Evolutionary conservation across 495 filamentous ascomycete species (phyloP).

Genomic region (Xylaria intraflava): DNA sequence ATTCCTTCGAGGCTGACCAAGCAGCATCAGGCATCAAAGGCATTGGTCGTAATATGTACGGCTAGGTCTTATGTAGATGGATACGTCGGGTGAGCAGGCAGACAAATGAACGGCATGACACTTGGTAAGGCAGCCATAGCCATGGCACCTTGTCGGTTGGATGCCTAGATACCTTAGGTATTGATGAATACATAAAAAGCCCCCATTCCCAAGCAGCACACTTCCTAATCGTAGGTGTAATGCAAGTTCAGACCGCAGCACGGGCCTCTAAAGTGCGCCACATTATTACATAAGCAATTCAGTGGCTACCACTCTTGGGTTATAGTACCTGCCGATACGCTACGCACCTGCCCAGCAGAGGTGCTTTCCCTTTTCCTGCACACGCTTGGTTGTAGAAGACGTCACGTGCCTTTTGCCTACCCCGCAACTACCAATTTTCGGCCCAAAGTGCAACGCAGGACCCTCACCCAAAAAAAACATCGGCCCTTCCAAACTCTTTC

Average conservation of each 20-base stretch:
- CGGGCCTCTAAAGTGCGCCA: too few relatives aligned
- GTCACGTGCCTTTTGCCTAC: conserved; percentile 12
- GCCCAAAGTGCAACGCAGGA: conserved; percentile 9
- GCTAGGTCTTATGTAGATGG: neutral
- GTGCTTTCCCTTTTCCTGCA: neutral
- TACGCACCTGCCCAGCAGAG: too few relatives aligned
- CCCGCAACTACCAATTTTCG: conserved; percentile 17
- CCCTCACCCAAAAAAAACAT: conserved; percentile 10
- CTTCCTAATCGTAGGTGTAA: too few relatives aligned
- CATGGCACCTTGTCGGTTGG: neutral
- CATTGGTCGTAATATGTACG: neutral
- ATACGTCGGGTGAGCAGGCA: neutral
- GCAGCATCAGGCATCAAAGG: conserved; percentile 10
- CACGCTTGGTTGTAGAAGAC: neutral
- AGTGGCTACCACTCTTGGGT: neutral
- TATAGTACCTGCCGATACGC: too few relatives aligned
- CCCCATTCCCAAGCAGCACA: conserved; percentile 1
- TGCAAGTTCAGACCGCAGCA: too few relatives aligned
- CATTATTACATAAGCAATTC: neutral
- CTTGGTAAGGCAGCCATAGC: conserved; percentile 8
- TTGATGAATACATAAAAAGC: conserved; percentile 5
- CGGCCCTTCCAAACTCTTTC: conserved; percentile 15
- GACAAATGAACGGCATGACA: neutral
- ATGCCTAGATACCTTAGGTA: neutral
- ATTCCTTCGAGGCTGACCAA: neutral